Base-by-base conservation (phyloP, 2,329 filamentous ascomycete species). In the Scedosporium aurantiacum region DNA sequence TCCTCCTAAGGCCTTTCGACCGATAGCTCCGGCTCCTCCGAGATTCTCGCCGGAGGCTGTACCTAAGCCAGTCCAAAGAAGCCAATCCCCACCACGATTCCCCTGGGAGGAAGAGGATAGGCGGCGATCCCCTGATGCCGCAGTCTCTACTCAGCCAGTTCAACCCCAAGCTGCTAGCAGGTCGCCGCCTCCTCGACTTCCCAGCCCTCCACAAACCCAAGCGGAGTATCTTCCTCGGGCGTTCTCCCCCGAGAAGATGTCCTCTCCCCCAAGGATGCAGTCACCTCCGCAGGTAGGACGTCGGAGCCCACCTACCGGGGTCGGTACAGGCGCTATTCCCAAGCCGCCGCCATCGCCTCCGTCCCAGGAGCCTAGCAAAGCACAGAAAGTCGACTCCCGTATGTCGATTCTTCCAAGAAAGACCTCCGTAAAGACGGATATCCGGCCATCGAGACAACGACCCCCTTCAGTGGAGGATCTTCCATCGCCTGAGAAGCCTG, bases 401-500 rank as follows among this genome's bases (percentile, higher is more conserved):
- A 63, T 64, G 18, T 63, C 68, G 7, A 61, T 63, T 43, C 63
- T 74, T 3, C 70, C 71, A 16, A 71, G 72, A 21, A 69, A 69
- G 65, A 64, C 68, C 12, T 70, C 69, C 1, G 70, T 71, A 45
- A 68, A 68, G 59, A 59, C 63, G 7, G 67, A 68, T 16, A 71
- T 73, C 58, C 68, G 69, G 8, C 72, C 72, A 2, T 74, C 70
- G 2, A 68, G 68, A 18, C 66, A 70, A 40, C 64, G 63, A 16
- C 67, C 68, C 5, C 50, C 63, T 7, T 66, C 67, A 7, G 65
- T 65, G 10, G 63, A 67, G 27, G 64, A 63, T 12, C 66, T 67
- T 16, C 61, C 68, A 4, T 68, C 72, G 1, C 67, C 71, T 0
- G 66, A 72, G 16, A 67, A 71, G 25, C 67, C 72, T 2, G 72